Conservation (phyloP, 164 flowering plant genomes). For the Tinospora cordifolia region DNA sequence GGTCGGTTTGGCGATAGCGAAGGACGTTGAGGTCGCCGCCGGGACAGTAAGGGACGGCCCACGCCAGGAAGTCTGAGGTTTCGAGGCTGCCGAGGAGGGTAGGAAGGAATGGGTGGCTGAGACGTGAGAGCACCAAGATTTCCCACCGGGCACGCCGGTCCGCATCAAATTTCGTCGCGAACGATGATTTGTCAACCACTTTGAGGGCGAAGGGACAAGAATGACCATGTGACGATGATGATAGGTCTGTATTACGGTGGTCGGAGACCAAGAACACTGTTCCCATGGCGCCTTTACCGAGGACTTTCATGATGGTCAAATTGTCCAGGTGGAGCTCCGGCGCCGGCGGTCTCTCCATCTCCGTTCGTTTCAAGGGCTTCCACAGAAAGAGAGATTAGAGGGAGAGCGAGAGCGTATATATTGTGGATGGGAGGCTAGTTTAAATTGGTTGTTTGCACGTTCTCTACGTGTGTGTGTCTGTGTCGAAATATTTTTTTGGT, state of each 20-base stretch:
- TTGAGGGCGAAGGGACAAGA: slow-evolving; percentile 67
- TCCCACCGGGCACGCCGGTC: slow-evolving; percentile 94
- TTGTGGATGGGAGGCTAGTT: neutral
- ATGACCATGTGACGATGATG: slow-evolving; percentile 14
- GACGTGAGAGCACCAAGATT: slow-evolving; percentile 47
- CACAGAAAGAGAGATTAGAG: slow-evolving; percentile 3
- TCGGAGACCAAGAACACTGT: slow-evolving; percentile 75
- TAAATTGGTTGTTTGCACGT: neutral
- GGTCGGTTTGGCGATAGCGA: slow-evolving; percentile 35
- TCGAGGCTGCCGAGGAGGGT: slow-evolving; percentile 48
- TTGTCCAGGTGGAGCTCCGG: slow-evolving; percentile 38
- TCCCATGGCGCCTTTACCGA: slow-evolving; percentile 92
- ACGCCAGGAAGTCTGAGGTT: slow-evolving; percentile 47
- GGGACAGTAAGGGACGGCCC: slow-evolving; percentile 84
- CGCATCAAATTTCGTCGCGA: slow-evolving; percentile 41
- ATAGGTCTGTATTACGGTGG: slow-evolving; percentile 30
- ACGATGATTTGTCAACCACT: slow-evolving; percentile 58
- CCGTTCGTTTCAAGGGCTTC: neutral
- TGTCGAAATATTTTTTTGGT: neutral
- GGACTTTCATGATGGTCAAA: slow-evolving; percentile 45
- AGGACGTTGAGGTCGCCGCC: slow-evolving; percentile 90
- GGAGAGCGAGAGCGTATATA: neutral
- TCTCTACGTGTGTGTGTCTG: neutral
- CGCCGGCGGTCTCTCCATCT: slow-evolving; percentile 14
- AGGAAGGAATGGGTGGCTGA: slow-evolving; percentile 72